Evolutionary conservation across 495 filamentous ascomycete genomes (phyloP), one percentile per base, ranked within the genome.

Genomic region (Talaromyces nanjingensis): DNA sequence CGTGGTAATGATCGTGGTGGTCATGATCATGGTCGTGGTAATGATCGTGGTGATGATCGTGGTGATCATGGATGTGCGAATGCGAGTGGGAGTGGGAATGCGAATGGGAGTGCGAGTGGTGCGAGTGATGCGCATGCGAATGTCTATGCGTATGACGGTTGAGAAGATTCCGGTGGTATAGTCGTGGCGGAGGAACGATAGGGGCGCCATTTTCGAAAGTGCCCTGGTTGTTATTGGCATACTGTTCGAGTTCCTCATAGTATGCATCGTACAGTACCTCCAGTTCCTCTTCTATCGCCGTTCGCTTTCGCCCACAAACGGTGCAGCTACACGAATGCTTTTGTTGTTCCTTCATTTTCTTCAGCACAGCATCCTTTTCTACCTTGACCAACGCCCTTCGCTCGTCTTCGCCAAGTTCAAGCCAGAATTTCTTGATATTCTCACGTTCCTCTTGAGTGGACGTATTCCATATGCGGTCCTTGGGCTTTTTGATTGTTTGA

Each of bases 281-380:
- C 12, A 99, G 79, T 74, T 99, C 96, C 74, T 99, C 94, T 74
- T 99, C 94, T 69, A 99, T 99, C 8, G 94, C 94, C 7, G 90
- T 97, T 54, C 94, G 86, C 76, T 98, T 99, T 66, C 94, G 86
- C 59, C 94, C 94, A 78, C 94, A 99, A 45, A 98, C 93, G 6
- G 91, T 96, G 70, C 94, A 99, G 71, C 92, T 97, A 77, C 94
- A 99, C 3, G 94, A 98, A 71, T 98, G 94, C 75, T 97, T 98
- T 74, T 99, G 94, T 76, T 99, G 94, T 74, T 99, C 96, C 78
- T 99, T 98, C 94, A 99, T 99, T 78, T 99, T 99, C 67, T 90
- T 90, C 60, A 99, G 76, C 1, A 99, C 94, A 6, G 96, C 94
- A 76, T 98, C 92, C 72, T 99, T 99, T 76, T 99, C 94, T 11